Evolutionary conservation across 106 monocot species (phyloP), one percentile per base, ranked within the genome.

Genomic region (Chionographis japonica): DNA sequence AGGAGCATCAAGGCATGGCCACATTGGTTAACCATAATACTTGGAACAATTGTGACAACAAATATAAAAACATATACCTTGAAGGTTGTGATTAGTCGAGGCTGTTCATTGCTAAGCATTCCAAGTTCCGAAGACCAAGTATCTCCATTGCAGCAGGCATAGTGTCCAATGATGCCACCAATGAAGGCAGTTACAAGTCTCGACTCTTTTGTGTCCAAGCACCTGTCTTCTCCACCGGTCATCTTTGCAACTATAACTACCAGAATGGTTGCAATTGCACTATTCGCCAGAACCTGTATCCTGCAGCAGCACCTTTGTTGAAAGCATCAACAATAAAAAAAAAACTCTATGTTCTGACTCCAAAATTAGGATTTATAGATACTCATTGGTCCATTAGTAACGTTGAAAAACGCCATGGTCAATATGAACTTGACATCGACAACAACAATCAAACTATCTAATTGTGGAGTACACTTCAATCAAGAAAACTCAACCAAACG

Each of bases 101-200:
- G 90, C n/a, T 83, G 80, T 60, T 72, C 50, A 60, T 69, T 74
- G 68, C 90, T 90, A 60, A 90, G 80, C 52, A 86, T 71, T 54
- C 86, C 86, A 58, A 90, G 61, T 70, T 90, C 86, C 58, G 86
- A 90, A 35, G 90, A 86, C 90, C 86, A 86, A 54, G 86, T 90
- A 72, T 86, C 90, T 53, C 90, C 86, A 81, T 86, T 90, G 69
- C 86, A 81, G 62, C 83, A 90, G 38, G 81, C 72, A 75, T 90
- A 90, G 74, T 86, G 86, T 50, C 83, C 90, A 74, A 90, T 75
- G 38, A 90, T 65, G 61, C 90, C 83, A 46, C 86, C 83, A 8
- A 86, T 71, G 60, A 90, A 72, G 12, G 72, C 77, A 73, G 83
- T 86, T 67, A 86, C 49, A 71, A 78, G 62, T 18, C 53, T 72